These are phyloP conservation scores for Neopestalotiopsis sp. DNA, from an alignment of 2,329 filamentous ascomycete species.

Conservation along the genomic window DNA sequence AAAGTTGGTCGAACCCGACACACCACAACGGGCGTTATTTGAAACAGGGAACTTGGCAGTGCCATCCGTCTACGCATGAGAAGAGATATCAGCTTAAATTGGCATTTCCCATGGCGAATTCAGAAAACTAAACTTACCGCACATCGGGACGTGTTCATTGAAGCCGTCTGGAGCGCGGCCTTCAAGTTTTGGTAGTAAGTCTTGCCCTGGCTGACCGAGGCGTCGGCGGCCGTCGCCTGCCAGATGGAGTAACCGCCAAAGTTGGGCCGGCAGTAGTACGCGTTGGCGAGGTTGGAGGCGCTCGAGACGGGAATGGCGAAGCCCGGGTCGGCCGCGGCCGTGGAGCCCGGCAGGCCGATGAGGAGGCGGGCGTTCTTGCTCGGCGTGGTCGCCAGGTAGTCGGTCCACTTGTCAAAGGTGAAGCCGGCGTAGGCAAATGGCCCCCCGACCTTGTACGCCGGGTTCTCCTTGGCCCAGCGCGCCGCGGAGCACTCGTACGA, in stretches of 20 bases:
- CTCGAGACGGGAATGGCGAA: slow-evolving; percentile 38
- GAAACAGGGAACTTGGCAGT: slow-evolving; percentile 16
- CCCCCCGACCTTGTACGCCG: slow-evolving; percentile 31
- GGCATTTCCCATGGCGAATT: not conserved
- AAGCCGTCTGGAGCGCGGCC: slow-evolving; percentile 35
- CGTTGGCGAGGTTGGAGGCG: slow-evolving; percentile 47
- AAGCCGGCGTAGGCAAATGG: slow-evolving; percentile 33
- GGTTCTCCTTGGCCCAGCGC: slow-evolving; percentile 35
- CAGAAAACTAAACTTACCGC: slow-evolving; percentile 20
- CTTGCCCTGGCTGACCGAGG: slow-evolving; percentile 42
- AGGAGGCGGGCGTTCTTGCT: slow-evolving; percentile 50
- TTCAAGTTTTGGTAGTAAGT: slow-evolving; percentile 44
- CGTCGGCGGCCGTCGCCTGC: slow-evolving; percentile 43
- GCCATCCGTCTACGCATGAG: not conserved
- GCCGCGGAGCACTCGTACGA: slow-evolving; percentile 44
- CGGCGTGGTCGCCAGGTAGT: slow-evolving; percentile 36
- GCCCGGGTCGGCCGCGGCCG: slow-evolving; percentile 33
- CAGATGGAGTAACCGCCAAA: slow-evolving; percentile 53
- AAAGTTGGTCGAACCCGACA: not conserved
- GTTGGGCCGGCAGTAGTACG: slow-evolving; percentile 45
- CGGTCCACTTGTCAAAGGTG: slow-evolving; percentile 50
- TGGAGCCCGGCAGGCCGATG: slow-evolving; percentile 44
- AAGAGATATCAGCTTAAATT: not conserved
- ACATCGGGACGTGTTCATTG: slow-evolving; percentile 20
- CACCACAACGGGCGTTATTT: slow-evolving; percentile 23